Evolutionary conservation across 192 early-diverging fungal genomes (phyloP), one percentile per base, ranked within the genome.

Genomic region (Backusella australiensis): DNA sequence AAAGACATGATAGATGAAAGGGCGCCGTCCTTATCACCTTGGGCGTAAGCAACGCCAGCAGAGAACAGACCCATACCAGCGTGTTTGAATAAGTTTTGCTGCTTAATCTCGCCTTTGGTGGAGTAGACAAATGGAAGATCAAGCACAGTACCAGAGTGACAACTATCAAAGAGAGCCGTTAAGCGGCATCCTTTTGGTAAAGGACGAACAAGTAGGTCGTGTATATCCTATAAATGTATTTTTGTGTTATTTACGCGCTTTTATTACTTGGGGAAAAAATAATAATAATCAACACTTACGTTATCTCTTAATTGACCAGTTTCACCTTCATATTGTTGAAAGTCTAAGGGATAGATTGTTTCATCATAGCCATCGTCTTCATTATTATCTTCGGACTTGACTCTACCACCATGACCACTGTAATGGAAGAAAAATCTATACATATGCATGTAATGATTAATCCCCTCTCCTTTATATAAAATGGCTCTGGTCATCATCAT

Each of bases 131-230:
- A 95, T 2, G 94, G 93, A 56, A 95, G 82, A 80, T 95, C 94
- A 39, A 96, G 83, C 0, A 90, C 93, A 1, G 94, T 91, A 21
- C 93, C 94, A 41, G 92, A 93, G 76, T 96, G 93, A 78, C 94
- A 96, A 69, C 92, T 94, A 81, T 96, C 94, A 81, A 94, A 94
- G 44, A 96, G 89, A 0, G 89, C 93, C 1, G 94, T 96, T 76
- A 96, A 77, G 26, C 93, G 89, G 63, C 87, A 91, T 34, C 94
- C 82, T 34, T 71, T 52, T 15, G 86, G 87, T 26, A 95, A 85
- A 9, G 91, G 89, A 14, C 86, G 83, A 23, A 95, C 92, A 89
- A 95, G 86, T 35, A 93, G 83, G 1, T 84, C 83, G 78, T 95
- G 92, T 91, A 95, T 87, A 21, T 63, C 44, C 78, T 77, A 71